Base-by-base conservation (phyloP, 2,329 filamentous ascomycete genomes). In the Ophiognomonia clavigignenti-juglandacearum region DNA sequence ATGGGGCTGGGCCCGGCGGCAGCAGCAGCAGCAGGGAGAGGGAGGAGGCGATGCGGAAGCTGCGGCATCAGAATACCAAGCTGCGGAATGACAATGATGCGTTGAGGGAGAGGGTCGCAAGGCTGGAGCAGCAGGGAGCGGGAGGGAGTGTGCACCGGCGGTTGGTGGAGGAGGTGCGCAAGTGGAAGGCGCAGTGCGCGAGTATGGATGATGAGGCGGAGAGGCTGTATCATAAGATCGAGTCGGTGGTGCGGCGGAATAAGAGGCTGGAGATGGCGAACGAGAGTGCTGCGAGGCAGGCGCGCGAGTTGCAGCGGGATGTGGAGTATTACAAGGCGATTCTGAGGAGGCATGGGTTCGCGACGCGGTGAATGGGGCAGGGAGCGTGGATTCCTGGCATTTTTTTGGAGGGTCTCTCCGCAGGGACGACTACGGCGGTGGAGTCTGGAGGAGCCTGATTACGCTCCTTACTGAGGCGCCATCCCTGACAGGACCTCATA, bases 81-180 rank as follows among this genome's bases (percentile, higher is more conserved):
- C 59, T 71, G 4, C 62, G 68, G 50, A 61, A 57, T 44, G 69
- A 74, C 41, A 67, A 65, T 49, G 57, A 62, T 32, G 51, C 54
- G 4, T 57, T 72, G 32, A 54, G 50, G 29, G 58, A 57, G 43
- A 56, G 65, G 24, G 46, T 71, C 19, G 57, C 60, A 27, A 59
- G 66, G 43, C 53, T 71, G 1, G 57, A 62, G 29, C 63, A 61
- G 36, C 61, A 67, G 13, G 56, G 23, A 51, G 56, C 20, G 51
- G 53, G 10, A 44, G 46, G 51, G 19, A 47, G 51, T n/a, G n/a
- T n/a, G n/a, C n/a, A n/a, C n/a, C n/a, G n/a, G 19, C 35, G 26
- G 13, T 34, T 60, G 6, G 48, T 39, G 32, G 48, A 55, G 10
- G 61, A 66, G 18, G 52, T 68, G 4, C 51, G 59, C 18, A 55